phyloP scores from a whole-genome alignment of 306 rosid species.

The Fragaria nilgerrensis region DNA sequence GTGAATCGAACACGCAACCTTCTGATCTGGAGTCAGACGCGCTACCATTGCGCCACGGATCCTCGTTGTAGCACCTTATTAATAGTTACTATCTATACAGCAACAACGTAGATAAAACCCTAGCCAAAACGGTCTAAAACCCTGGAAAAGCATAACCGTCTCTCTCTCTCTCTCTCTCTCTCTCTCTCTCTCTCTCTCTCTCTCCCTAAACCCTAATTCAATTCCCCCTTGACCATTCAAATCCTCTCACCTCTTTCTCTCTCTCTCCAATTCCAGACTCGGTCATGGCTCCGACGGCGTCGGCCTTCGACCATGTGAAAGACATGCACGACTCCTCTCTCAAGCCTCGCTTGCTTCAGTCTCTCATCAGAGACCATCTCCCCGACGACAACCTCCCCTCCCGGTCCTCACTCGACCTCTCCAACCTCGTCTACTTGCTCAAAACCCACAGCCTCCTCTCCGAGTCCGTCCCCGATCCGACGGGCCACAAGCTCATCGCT shows the following conservation, averaged over 20 bases:
- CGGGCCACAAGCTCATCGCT: constrained; percentile 33
- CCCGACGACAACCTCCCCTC: constrained; percentile 37
- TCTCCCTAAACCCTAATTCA: background rate
- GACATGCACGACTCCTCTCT: constrained; percentile 66
- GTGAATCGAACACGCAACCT: constrained; percentile 20
- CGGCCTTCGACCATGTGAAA: constrained; percentile 48
- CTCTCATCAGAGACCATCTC: constrained; percentile 49
- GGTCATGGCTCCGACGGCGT: constrained; percentile 36
- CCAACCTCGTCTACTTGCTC: constrained; percentile 44
- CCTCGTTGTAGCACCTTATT: background rate
- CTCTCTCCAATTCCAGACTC: background rate
- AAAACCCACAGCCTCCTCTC: constrained; percentile 61
- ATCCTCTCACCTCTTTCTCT: background rate
- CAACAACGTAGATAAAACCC: background rate
- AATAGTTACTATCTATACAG: no score
- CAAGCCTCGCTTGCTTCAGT: constrained; percentile 65
- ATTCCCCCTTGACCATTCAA: background rate
- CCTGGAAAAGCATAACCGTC: background rate
- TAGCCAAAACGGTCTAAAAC: constrained; percentile 7
- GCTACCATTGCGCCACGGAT: constrained; percentile 22
- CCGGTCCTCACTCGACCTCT: constrained; percentile 38
- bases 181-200: background rate
- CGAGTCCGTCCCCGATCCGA: constrained; percentile 36
- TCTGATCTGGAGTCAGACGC: constrained; percentile 20
- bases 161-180: background rate